Conservation (phyloP, 208 protist species). For the Trypanosoma brucei region DNA sequence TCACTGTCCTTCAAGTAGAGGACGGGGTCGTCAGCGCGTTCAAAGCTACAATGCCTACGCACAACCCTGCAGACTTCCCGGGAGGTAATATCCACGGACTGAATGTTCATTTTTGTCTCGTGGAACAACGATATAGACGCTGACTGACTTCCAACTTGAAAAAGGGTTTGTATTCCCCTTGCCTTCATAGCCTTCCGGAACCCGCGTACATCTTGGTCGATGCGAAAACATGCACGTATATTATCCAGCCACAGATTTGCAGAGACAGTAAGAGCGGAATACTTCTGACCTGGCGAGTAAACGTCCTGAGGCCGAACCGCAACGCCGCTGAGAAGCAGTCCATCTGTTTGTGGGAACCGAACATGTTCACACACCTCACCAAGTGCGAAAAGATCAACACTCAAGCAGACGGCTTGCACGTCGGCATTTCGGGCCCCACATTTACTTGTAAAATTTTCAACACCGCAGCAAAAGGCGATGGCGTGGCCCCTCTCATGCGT, state of each 20-base stretch:
- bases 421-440: slow-evolving; percentile 35
- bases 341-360: slow-evolving; percentile 30
- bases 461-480: slow-evolving; percentile 59
- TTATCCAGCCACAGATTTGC: slow-evolving; percentile 66
- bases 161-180: slow-evolving; percentile 37
- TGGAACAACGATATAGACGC: slow-evolving; percentile 29
- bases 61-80: slow-evolving; percentile 34
- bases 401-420: slow-evolving; percentile 45
- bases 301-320: slow-evolving; percentile 46
- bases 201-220: slow-evolving; percentile 32
- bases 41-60: slow-evolving; percentile 21
- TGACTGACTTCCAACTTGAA: slow-evolving; percentile 45
- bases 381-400: slow-evolving; percentile 49
- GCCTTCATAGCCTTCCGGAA: slow-evolving; percentile 39
- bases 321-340: slow-evolving; percentile 49
- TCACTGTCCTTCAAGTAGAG: slow-evolving; percentile 14
- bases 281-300: slow-evolving; percentile 36
- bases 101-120: slow-evolving; percentile 27
- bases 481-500: slow-evolving; percentile 20
- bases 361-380: slow-evolving; percentile 33
- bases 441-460: slow-evolving; percentile 59
- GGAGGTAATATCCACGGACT: slow-evolving; percentile 23
- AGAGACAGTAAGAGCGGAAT: slow-evolving; percentile 36
- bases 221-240: slow-evolving; percentile 51
- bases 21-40: slow-evolving; percentile 14